Percentiles rank a stretch among this genome's conserved stretches.
Conservation (phyloP, 2,329 filamentous ascomycete species). For the Penicillium sp. region DNA sequence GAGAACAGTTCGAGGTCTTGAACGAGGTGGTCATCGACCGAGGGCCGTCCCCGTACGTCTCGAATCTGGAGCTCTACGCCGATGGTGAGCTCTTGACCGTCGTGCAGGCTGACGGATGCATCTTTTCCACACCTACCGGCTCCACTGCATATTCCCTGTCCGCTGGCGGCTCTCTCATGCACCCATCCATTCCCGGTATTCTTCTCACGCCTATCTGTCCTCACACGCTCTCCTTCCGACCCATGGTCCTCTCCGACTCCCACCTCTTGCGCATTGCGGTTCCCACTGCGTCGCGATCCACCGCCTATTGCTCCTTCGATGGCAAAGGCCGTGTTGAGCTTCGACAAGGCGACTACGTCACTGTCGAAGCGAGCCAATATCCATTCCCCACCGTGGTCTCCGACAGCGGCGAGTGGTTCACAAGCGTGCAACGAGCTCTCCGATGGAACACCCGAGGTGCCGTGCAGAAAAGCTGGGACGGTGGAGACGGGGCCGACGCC, state of each 20-base stretch:
- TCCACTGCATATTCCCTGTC: constrained; percentile 95
- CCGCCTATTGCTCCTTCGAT: constrained; percentile 94
- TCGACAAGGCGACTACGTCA: constrained; percentile 88
- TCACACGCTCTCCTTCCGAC: constrained; percentile 91
- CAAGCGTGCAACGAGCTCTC: constrained; percentile 84
- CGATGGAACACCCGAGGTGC: constrained; percentile 93
- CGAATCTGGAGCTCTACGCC: constrained; percentile 90
- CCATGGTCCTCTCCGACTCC: constrained; percentile 95
- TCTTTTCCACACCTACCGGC: constrained; percentile 92
- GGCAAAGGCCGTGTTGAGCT: constrained; percentile 94
- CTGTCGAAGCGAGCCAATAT: constrained; percentile 91
- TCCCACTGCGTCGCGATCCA: constrained; percentile 76
- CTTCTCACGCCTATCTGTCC: constrained; percentile 96
- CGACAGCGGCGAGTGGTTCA: constrained; percentile 89
- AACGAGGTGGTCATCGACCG: constrained; percentile 98
- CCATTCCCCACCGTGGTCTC: constrained; percentile 95
- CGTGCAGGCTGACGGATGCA: constrained; percentile 93
- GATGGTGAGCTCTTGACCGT: constrained; percentile 93
- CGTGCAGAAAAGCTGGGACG: constrained; percentile 77
- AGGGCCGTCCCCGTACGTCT: constrained; percentile 93
- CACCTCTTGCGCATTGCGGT: constrained; percentile 86
- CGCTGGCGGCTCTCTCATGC: constrained; percentile 88
- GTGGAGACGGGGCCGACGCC: constrained; percentile 42
- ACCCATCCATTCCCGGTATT: constrained; percentile 94
- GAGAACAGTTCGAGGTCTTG: constrained; percentile 93